Evolutionary conservation across 495 filamentous ascomycete species (phyloP).

Genomic region (Aspergillus leporis): DNA sequence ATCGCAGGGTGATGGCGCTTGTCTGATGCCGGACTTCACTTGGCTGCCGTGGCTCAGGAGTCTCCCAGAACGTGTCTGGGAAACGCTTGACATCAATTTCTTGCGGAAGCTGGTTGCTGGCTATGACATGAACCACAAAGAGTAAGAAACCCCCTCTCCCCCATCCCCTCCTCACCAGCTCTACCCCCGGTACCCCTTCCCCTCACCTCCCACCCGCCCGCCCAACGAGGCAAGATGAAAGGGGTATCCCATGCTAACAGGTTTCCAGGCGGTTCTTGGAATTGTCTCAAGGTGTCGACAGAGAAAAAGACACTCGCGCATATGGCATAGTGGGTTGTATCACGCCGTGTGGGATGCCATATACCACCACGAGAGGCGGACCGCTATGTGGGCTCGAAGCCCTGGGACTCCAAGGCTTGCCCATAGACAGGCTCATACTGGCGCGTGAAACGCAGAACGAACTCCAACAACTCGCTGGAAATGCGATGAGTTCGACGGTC

Average conservation of each 20-base stretch:
- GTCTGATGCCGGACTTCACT: slow-evolving; percentile 54
- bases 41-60: slow-evolving; percentile 49
- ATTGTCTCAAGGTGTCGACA: slow-evolving; percentile 75
- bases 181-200: not conserved
- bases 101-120: slow-evolving; percentile 43
- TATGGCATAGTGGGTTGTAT: slow-evolving; percentile 68
- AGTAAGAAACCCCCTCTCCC: slow-evolving; percentile 33
- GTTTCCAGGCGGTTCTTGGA: slow-evolving; percentile 56
- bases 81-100: slow-evolving; percentile 66
- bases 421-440: slow-evolving; percentile 60
- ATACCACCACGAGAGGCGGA: slow-evolving; percentile 61
- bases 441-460: slow-evolving; percentile 64
- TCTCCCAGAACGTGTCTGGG: slow-evolving; percentile 59
- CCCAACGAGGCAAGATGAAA: not conserved
- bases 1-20: slow-evolving; percentile 55
- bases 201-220: not conserved
- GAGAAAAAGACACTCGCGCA: slow-evolving; percentile 47
- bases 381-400: slow-evolving; percentile 66
- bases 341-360: slow-evolving; percentile 67
- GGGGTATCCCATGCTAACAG: not conserved
- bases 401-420: slow-evolving; percentile 71
- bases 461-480: slow-evolving; percentile 74
- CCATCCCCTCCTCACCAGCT: not conserved
- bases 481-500: slow-evolving; percentile 80
- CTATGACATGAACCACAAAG: slow-evolving; percentile 66